Base-by-base conservation (phyloP, 768 basidiomycete genomes). In the Russula vinacea region DNA sequence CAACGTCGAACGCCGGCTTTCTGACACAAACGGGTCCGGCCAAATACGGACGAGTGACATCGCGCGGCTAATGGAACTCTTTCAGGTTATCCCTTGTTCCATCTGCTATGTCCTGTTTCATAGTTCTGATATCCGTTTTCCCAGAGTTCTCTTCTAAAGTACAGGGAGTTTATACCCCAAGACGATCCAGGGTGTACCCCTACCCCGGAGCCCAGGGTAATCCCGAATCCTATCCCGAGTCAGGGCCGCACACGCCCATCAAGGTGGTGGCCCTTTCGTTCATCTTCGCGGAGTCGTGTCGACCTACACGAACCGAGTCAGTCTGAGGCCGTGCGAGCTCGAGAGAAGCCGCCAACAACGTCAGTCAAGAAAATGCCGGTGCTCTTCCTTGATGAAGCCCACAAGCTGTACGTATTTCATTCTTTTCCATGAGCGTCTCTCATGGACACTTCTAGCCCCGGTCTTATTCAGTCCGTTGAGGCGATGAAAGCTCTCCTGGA, bases 401-500 rank as follows among this genome's bases (percentile, higher is more conserved):
- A 94, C 71, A 90, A 88, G 73, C 75, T 92, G 86, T 90, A 72
- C 40, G 85, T 67, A n/a, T 19, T 42, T 32, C 29, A 10, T 19
- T 16, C 22, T 39, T 32, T 50, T 16, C 32, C 35, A 24, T 14
- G 22, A 49, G 2, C 35, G 16, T 29, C 10, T 60, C 17, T 50
- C 40, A 64, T 32, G 6, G 39, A 37, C 39, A 26, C 29, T 55
- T 33, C 13, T 70, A 92, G 85, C 53, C 89, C 89, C 0, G 81
- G 85, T 6, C 78, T 92, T 49, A 89, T 92, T 47, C 85, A 89
- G 68, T 90, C 89, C 0, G 79, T 80, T 3, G 89, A 89, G 35
- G 83, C 90, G 3, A 90, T 94, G 88, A 93, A 92, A 72, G 87
- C 85, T 67, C 75, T 94, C 17, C 80, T 94, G 39, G 92, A 93